Conservation (phyloP, 2,329 filamentous ascomycete species). For the Verticillium tricorpus region DNA sequence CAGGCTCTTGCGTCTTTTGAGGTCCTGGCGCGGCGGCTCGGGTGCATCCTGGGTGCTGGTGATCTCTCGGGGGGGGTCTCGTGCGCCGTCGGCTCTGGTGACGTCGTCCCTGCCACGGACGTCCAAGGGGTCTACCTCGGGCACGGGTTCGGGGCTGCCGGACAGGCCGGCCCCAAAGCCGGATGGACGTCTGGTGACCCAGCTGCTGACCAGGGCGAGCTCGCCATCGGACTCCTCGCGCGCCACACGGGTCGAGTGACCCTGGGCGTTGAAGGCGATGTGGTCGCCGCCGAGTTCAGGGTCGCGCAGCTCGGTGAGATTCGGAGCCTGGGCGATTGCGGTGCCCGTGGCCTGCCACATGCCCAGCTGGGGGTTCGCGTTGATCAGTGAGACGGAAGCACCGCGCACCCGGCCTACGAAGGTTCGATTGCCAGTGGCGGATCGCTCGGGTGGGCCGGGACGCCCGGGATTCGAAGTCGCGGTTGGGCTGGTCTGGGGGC, state of each 20-base stretch:
- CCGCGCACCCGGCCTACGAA: conserved; percentile 19
- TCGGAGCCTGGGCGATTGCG: conserved; percentile 23
- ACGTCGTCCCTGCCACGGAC: not conserved
- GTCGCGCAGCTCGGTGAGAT: conserved; percentile 21
- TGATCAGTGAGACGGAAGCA: conserved; percentile 20
- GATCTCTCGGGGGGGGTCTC: not conserved
- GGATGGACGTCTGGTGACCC: not conserved
- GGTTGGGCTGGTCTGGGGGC: not conserved
- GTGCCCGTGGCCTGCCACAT: conserved; percentile 25
- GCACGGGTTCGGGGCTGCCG: not conserved
- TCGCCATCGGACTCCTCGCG: conserved; percentile 17
- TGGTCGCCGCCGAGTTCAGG: conserved; percentile 19
- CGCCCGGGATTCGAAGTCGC: not conserved
- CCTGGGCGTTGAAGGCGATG: conserved; percentile 22
- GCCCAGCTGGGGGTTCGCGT: conserved; percentile 22
- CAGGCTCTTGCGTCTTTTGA: conserved; percentile 14
- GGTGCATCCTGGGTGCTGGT: not conserved
- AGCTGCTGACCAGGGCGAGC: conserved; percentile 14
- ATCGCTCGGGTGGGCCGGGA: not conserved
- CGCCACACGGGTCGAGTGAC: conserved; percentile 21
- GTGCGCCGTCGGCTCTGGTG: not conserved
- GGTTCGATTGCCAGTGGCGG: conserved; percentile 2
- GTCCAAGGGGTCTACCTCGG: not conserved
- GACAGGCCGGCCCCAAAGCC: not conserved
- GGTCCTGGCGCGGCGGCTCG: conserved; percentile 2